Evolutionary conservation across 176 grass and related monocot genomes (phyloP), one percentile per base, ranked within the genome.

Genomic region (Eleusine indica): DNA sequence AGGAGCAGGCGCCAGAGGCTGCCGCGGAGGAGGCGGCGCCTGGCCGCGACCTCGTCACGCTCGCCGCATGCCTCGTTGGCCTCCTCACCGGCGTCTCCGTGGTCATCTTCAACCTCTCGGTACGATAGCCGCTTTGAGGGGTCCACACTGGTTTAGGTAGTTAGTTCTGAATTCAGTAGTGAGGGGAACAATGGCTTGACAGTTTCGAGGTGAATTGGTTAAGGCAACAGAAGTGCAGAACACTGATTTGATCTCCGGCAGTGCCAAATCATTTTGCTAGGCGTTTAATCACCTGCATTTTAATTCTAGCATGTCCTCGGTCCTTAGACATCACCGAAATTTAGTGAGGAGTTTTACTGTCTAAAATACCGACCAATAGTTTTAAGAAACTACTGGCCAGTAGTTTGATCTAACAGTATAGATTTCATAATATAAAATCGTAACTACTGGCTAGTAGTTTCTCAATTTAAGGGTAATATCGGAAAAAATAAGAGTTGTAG

Each of bases 31-130:
- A 89, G 43, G 43, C 80, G 51, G 72, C 74, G 78, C 78, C 78
- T 9, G 76, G 81, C 54, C 87, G 85, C 43, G 87, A 95, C 90
- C 90, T 93, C 68, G 90, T 98, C 66, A 95, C 88, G 52, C 87
- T 98, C 63, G 82, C 89, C 5, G 96, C 93, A 64, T 98, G 96
- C 79, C 85, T 82, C n/a, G 91, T 98, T 41, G 96, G 96, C 29
- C 91, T 98, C 57, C 84, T 98, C 77, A 98, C 91, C 38, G 96
- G 96, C 77, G 80, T 95, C 48, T 82, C 79, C 6, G 89, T 95
- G 21, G 96, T 98, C 66, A 83, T 98, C 76, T 95, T 98, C 88
- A 98, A 98, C 60, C 84, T 76, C 70, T 87, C 91, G 57, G 96
- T 98, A 80, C 85, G 38, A 89, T 90, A 69, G 66, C 77, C 68